Conservation (phyloP, 345 rosid genomes). For the Dipteronia dyeriana region DNA sequence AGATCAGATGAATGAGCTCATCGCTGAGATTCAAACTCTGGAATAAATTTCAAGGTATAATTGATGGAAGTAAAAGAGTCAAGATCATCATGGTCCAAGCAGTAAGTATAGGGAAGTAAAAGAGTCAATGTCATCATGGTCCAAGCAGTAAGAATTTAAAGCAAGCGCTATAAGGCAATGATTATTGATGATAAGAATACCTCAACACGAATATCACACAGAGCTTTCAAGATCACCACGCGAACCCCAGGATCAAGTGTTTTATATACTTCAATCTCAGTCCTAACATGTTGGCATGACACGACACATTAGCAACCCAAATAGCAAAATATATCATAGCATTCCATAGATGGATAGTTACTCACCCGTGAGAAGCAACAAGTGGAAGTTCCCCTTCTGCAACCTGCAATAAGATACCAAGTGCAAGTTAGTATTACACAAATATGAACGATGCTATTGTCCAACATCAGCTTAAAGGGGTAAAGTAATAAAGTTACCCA, state of each 20-base stretch:
- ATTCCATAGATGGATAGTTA: conserved; percentile 28
- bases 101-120: neutral
- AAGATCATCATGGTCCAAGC: conserved; percentile 11
- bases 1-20: neutral
- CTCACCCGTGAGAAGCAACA: conserved; percentile 97
- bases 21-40: neutral
- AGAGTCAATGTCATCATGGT: conserved; percentile 8
- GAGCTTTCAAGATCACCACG: conserved; percentile 91
- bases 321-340: conserved; percentile 5
- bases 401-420: conserved; percentile 54
- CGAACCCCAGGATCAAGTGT: conserved; percentile 93
- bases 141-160: conserved; percentile 2
- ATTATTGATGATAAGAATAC: conserved; percentile 39
- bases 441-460: conserved; percentile 18
- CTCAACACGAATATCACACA: conserved; percentile 99
- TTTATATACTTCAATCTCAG: conserved; percentile 79
- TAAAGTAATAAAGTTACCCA: conserved; percentile 65
- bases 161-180: neutral
- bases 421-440: conserved; percentile 31
- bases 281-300: conserved; percentile 43
- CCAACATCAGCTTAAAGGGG: conserved; percentile 25
- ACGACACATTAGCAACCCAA: conserved; percentile 30
- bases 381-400: conserved; percentile 98
- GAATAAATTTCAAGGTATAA: neutral
- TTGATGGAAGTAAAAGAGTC: neutral